Percentiles rank a stretch among this genome's conserved stretches.
Conservation (phyloP, 2,329 filamentous ascomycete species). For the Ceratocystis cubensis region DNA sequence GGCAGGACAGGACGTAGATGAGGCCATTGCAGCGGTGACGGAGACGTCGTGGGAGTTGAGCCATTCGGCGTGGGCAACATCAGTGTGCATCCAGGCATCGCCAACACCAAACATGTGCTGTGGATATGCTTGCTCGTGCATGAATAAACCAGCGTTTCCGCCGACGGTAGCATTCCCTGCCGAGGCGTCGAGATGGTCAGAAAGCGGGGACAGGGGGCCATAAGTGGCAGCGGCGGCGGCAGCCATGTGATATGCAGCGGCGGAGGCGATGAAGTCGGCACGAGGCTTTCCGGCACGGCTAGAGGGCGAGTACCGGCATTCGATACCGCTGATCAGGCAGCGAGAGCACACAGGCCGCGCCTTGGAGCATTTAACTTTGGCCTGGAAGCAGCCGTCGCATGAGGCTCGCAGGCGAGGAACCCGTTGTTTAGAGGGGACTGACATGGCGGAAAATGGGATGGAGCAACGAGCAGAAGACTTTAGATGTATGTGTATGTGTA, state of each 20-base stretch:
- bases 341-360: constrained; percentile 40
- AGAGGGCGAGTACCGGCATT: constrained; percentile 42
- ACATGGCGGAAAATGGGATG: not conserved
- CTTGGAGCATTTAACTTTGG: constrained; percentile 46
- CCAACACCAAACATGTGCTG: constrained; percentile 13
- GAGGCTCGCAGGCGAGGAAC: constrained; percentile 36
- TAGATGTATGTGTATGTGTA: no score
- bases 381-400: constrained; percentile 43
- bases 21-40: not conserved
- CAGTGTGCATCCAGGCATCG: constrained; percentile 18
- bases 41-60: not conserved
- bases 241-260: constrained; percentile 10
- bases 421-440: constrained; percentile 26
- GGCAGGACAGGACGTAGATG: constrained; percentile 6
- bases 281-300: constrained; percentile 32
- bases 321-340: constrained; percentile 37
- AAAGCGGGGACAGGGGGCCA: constrained; percentile 1
- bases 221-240: not conserved
- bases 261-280: constrained; percentile 9
- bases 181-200: not conserved
- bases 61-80: constrained; percentile 24
- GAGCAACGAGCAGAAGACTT: not conserved
- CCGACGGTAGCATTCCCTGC: not conserved
- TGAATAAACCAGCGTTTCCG: constrained; percentile 2
- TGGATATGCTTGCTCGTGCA: constrained; percentile 9